Base-by-base conservation (phyloP, 306 rosid species). In the Argentina anserina region DNA sequence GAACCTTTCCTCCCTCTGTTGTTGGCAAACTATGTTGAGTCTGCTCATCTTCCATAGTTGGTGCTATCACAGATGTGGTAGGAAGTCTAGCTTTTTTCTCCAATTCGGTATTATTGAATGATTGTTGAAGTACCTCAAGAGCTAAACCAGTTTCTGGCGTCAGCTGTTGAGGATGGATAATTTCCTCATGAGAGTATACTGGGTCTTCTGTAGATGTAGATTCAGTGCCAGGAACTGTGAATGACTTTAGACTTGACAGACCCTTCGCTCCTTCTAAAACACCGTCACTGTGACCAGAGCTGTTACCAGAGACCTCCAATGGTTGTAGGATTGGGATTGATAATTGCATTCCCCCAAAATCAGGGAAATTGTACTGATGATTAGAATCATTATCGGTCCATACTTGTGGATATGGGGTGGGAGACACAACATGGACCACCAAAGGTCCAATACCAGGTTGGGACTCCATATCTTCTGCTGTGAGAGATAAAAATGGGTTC, bases 281-380 rank as follows among this genome's bases (percentile, higher is more conserved):
- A 72, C 67, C 62, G 72, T 47, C 3, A 82, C 76, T 80, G 67
- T 69, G 65, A 60, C 65, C 76, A 65, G 72, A 77, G 75, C 72
- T 64, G 80, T 77, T 87, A 31, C 69, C 56, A 67, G 82, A 80
- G 69, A 70, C 28, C 43, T 23, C 67, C 29, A 89, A 85, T 42
- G 75, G 75, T 14, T 86, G 55, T 70, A 76, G 66, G 75, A 87
- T 76, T 43, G 93, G 88, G 73, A 80, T 90, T n/a, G 78, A 76
- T 17, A 71, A 66, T 53, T 89, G 89, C 65, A 76, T 73, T 75
- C 75, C 87, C 40, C 80, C 89, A 43, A 70, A 70, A 79, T 76
- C 46, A 37, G 84, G 73, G 78, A 65, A 77, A 81, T 75, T 81
- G 78, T 76, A 15, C 61, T 80, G 86, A 77, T 33, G 23, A 47